A percentile compares a stretch with the other conserved stretches of the same genome.
phyloP scores from a whole-genome alignment of 352 stramenopile species.

The Pythium diclinum region DNA sequence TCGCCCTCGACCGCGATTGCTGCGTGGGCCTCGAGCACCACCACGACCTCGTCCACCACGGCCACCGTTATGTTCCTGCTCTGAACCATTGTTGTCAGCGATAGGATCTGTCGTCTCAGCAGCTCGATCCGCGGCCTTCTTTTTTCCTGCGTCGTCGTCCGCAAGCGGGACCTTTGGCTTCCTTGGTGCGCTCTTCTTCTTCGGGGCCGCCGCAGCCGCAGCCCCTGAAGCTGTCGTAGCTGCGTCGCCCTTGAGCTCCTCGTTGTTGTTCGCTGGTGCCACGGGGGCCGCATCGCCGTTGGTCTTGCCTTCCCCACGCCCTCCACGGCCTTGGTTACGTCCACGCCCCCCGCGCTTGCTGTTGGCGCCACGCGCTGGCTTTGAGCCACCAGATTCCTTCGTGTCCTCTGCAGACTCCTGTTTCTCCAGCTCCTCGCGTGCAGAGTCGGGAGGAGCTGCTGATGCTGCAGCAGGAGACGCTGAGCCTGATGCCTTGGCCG shows the following conservation, averaged over 20 bases:
- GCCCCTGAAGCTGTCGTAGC: background rate
- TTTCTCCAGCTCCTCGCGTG: constrained; percentile 24
- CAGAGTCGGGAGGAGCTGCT: constrained; percentile 1
- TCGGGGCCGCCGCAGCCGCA: background rate
- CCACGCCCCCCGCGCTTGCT: constrained; percentile 22
- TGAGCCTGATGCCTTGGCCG: background rate
- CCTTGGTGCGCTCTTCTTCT: constrained; percentile 12
- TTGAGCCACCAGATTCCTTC: constrained; percentile 16
- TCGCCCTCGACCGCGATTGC: constrained; percentile 30
- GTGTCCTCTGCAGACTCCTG: constrained; percentile 27
- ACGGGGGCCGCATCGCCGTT: background rate
- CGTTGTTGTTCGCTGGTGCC: background rate
- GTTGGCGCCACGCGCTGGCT: constrained; percentile 2
- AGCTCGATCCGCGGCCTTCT: constrained; percentile 12
- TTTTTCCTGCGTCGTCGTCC: constrained; percentile 7
- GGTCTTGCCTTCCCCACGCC: constrained; percentile 12
- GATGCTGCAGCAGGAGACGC: background rate
- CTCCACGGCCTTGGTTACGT: constrained; percentile 15
- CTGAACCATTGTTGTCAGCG: background rate
- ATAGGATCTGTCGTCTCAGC: constrained; percentile 8
- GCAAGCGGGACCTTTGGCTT: constrained; percentile 4
- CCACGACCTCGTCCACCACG: constrained; percentile 22
- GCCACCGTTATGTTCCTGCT: constrained; percentile 2
- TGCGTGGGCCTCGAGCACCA: constrained; percentile 16
- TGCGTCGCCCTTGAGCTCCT: constrained; percentile 1